These are phyloP conservation scores for Fusarium brachygibbosum DNA, from an alignment of 2,329 filamentous ascomycete genomes.

Conservation along the genomic window DNA sequence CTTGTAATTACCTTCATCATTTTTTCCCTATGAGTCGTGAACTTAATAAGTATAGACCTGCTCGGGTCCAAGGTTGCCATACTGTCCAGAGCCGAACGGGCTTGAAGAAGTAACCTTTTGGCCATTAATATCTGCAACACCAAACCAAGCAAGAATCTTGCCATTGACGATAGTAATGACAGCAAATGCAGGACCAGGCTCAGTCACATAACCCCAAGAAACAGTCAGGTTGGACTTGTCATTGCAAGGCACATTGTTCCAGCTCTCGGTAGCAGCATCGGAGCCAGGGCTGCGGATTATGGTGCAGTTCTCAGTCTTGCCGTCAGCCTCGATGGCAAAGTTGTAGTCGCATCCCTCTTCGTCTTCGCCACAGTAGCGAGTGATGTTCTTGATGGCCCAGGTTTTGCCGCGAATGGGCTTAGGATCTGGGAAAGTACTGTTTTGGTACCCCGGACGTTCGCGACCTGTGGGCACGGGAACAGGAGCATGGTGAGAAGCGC, in stretches of 20 bases:
- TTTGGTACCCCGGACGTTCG: neutral
- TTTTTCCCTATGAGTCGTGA: no score
- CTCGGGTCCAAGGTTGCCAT: slow-evolving; percentile 29
- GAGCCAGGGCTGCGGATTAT: slow-evolving; percentile 32
- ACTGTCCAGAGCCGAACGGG: slow-evolving; percentile 38
- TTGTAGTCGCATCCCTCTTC: slow-evolving; percentile 39
- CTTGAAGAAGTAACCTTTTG: slow-evolving; percentile 27
- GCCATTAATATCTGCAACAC: slow-evolving; percentile 34
- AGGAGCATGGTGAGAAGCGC: neutral
- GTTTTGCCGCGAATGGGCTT: slow-evolving; percentile 20
- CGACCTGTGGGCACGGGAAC: neutral
- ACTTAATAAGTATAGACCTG: slow-evolving; percentile 39
- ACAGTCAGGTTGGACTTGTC: slow-evolving; percentile 25
- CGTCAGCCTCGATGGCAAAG: slow-evolving; percentile 31
- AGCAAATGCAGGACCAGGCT: slow-evolving; percentile 37
- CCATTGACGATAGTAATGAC: slow-evolving; percentile 32
- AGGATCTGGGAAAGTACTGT: slow-evolving; percentile 17
- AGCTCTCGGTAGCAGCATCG: slow-evolving; percentile 33
- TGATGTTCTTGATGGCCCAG: slow-evolving; percentile 33
- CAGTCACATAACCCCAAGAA: slow-evolving; percentile 39
- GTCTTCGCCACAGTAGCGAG: slow-evolving; percentile 34
- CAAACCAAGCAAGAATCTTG: slow-evolving; percentile 43
- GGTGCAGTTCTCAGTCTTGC: slow-evolving; percentile 37
- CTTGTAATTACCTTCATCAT: neutral
- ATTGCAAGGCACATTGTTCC: slow-evolving; percentile 35